phyloP scores from a whole-genome alignment of 306 rosid species.

The Chamaecrista fasciculata region DNA sequence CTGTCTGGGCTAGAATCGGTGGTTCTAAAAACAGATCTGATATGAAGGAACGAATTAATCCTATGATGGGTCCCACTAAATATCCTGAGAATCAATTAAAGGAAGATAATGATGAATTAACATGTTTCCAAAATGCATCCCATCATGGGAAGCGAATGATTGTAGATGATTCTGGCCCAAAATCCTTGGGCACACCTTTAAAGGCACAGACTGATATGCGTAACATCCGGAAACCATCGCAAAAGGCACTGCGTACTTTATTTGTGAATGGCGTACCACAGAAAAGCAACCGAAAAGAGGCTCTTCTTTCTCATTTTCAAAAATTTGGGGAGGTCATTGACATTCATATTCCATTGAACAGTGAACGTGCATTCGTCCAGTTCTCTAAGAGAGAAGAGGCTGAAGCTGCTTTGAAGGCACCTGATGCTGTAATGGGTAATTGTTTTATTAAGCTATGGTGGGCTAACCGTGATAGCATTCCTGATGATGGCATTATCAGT shows the following conservation, averaged over 20 bases:
- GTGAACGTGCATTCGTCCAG: conserved; percentile 94
- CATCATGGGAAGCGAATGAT: conserved; percentile 58
- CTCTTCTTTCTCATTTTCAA: conserved; percentile 86
- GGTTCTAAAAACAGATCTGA: conserved; percentile 64
- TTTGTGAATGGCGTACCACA: conserved; percentile 89
- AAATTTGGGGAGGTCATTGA: conserved; percentile 89
- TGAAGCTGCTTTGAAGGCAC: conserved; percentile 91
- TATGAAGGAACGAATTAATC: conserved; percentile 57
- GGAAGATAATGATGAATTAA: conserved; percentile 53
- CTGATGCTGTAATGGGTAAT: conserved; percentile 98
- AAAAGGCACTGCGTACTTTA: conserved; percentile 85
- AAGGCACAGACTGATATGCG: conserved; percentile 58
- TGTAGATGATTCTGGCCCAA: conserved; percentile 56
- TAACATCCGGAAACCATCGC: conserved; percentile 65
- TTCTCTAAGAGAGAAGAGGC: conserved; percentile 98
- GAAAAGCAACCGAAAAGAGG: conserved; percentile 69
- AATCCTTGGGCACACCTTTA: conserved; percentile 45
- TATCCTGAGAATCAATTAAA: conserved; percentile 56
- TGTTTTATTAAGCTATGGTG: conserved; percentile 97
- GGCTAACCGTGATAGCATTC: conserved; percentile 98
- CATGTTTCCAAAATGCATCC: conserved; percentile 45
- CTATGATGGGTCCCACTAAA: conserved; percentile 49
- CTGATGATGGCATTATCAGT: conserved; percentile 52
- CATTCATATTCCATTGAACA: conserved; percentile 78
- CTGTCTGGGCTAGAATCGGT: conserved; percentile 92